Percentiles rank a stretch among this genome's conserved stretches.
Conservation (phyloP, 2,329 filamentous ascomycete genomes). For the Colletotrichum nymphaeae region DNA sequence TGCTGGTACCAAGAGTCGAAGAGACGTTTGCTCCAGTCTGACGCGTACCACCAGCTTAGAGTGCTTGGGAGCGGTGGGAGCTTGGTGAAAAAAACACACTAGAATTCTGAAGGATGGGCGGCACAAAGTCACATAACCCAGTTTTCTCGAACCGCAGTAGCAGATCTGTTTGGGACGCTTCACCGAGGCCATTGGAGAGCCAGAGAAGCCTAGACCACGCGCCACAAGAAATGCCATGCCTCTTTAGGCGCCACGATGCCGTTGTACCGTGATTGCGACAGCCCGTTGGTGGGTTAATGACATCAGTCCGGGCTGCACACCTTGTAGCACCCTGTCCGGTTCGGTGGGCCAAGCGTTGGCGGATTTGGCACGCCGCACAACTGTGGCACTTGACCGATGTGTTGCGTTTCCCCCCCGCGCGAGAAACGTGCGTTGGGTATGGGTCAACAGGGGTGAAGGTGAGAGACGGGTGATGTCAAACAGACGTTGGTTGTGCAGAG, state of each 20-base stretch:
- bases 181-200: not conserved
- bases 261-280: constrained; percentile 33
- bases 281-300: constrained; percentile 33
- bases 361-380: not conserved
- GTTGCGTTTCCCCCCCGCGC: constrained; percentile 11
- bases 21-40: constrained; percentile 26
- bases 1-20: constrained; percentile 19
- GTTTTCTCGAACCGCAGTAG: constrained; percentile 16
- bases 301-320: constrained; percentile 21
- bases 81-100: not conserved
- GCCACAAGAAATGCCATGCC: constrained; percentile 22
- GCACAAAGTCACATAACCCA: constrained; percentile 5
- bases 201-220: constrained; percentile 16
- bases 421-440: not conserved
- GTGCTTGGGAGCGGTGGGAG: not conserved
- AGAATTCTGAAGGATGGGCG: not conserved
- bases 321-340: constrained; percentile 2
- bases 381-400: not conserved
- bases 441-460: not conserved
- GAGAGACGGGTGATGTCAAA: constrained; percentile 29
- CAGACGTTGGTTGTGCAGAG: constrained; percentile 15
- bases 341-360: constrained; percentile 33
- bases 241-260: constrained; percentile 22
- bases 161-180: not conserved
- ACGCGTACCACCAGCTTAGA: constrained; percentile 25